Evolutionary conservation across 352 stramenopile genomes (phyloP).

Genomic region (Phytophthora citricola): DNA sequence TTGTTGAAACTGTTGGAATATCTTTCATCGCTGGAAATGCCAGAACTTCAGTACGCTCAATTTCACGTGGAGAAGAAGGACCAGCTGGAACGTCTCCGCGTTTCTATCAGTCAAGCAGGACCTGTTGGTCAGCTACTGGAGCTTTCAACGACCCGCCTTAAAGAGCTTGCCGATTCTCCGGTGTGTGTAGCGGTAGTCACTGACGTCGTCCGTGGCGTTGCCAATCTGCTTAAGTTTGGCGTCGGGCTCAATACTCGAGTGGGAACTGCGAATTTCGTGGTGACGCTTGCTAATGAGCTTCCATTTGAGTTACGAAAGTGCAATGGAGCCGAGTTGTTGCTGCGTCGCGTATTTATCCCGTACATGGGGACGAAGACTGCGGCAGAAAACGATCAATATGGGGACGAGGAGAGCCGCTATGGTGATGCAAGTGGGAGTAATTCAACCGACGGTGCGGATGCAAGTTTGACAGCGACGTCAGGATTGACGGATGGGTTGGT

Average conservation of each 20-base stretch:
- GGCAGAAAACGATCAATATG: slow-evolving; percentile 77
- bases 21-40: slow-evolving; percentile 85
- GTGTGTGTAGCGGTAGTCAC: slow-evolving; percentile 56
- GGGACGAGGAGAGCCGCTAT: slow-evolving; percentile 68
- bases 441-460: slow-evolving; percentile 15
- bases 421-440: slow-evolving; percentile 18
- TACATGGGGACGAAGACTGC: slow-evolving; percentile 63
- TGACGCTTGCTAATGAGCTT: slow-evolving; percentile 68
- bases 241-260: slow-evolving; percentile 86
- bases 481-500: slow-evolving; percentile 66
- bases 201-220: slow-evolving; percentile 56
- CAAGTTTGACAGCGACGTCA: slow-evolving; percentile 24
- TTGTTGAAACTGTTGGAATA: slow-evolving; percentile 79
- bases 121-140: slow-evolving; percentile 79
- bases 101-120: slow-evolving; percentile 77
- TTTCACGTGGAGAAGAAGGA: slow-evolving; percentile 90
- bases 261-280: slow-evolving; percentile 79
- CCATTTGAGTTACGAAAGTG: slow-evolving; percentile 78
- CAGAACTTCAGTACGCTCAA: slow-evolving; percentile 84
- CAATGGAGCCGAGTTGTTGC: slow-evolving; percentile 59
- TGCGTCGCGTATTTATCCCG: slow-evolving; percentile 63
- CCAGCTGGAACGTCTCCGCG: slow-evolving; percentile 76
- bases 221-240: slow-evolving; percentile 72
- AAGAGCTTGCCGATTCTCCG: slow-evolving; percentile 51
- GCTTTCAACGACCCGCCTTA: slow-evolving; percentile 60